Evolutionary conservation across 139 green algal genomes (phyloP), one percentile per base, ranked within the genome.

Genomic region (Pseudopediastrum boryanum): DNA sequence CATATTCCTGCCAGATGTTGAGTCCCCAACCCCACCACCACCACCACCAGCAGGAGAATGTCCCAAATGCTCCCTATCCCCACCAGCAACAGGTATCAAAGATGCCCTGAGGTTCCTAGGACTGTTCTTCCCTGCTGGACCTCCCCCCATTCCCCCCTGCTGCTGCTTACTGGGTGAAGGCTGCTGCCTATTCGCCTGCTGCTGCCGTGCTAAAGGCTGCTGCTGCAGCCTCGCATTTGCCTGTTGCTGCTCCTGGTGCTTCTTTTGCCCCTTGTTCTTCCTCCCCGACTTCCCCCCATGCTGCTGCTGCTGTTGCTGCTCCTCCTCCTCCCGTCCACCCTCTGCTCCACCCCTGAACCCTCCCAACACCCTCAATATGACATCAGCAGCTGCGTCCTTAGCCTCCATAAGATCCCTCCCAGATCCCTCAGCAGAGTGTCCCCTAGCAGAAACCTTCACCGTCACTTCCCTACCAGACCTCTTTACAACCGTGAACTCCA

Each of bases 21-120:
- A 27, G 16, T 36, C 54, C 9, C 27, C 54, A 12, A 76, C 23
- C 2, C 64, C 46, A 3, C 2, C 8, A 4, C 46, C 69, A 76
- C 35, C 69, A 76, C 50, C 69, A 76, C 35, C 69, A 76, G 27
- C 25, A 10, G 31, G 23, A 65, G 69, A 50, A 1, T 25, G 21
- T 35, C 3, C 16, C 33, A 50, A 48, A 76, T 48, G 50, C 48
- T 48, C 69, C 38, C 50, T 36, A 48, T 65, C 19, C 48, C 63
- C 35, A 10, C 46, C 69, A 76, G 69, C 69, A 38, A 76, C 69
- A 6, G 69, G 46, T 56, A 76, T 33, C 8, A 76, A 33, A 65
- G 69, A 27, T 35, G 35, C 69, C 2, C 4, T 12, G 1, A 43
- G 27, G 35, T 39, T 35, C 27, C 69, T 76, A 21, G 44, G 42